A percentile compares a stretch with the other conserved stretches of the same genome.
phyloP scores from a whole-genome alignment of 1,139 yeast species.

The Hyphopichia burtonii region DNA sequence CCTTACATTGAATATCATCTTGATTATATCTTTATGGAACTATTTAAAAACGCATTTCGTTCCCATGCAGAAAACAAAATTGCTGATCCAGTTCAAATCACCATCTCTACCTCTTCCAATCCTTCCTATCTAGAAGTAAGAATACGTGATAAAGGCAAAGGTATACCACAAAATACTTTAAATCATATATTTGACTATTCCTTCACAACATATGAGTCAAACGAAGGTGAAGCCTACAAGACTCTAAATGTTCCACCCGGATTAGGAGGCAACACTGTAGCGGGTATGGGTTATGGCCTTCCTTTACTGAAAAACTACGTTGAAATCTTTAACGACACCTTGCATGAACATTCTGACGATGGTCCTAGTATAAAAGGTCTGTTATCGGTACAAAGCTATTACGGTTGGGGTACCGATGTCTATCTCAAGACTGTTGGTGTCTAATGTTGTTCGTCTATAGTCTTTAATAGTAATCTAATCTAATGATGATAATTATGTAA shows the following conservation, averaged over 20 bases:
- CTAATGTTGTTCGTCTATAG: not conserved
- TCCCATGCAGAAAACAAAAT: conserved; percentile 76
- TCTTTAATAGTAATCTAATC: not conserved
- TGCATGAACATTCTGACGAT: conserved; percentile 12
- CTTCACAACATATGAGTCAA: conserved; percentile 69
- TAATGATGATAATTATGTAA: not conserved
- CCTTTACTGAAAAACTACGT: conserved; percentile 69
- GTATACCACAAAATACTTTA: conserved; percentile 68
- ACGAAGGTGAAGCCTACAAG: conserved; percentile 57
- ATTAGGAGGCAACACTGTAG: conserved; percentile 67
- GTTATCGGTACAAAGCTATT: conserved; percentile 73
- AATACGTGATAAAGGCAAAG: conserved; percentile 85
- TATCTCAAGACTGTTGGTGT: conserved; percentile 36
- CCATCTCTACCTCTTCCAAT: conserved; percentile 56
- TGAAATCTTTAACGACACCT: conserved; percentile 43
- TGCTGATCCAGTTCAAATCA: conserved; percentile 61
- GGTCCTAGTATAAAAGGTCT: conserved; percentile 49
- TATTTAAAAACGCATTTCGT: conserved; percentile 82
- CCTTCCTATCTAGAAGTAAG: conserved; percentile 56
- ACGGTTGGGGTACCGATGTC: conserved; percentile 75
- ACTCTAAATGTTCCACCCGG: conserved; percentile 74
- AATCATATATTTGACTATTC: conserved; percentile 79
- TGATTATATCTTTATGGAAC: conserved; percentile 82
- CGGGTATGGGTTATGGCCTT: conserved; percentile 96
- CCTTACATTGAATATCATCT: conserved; percentile 86